These are phyloP conservation scores for Lipomyces yamanashiensis DNA, from an alignment of 805 yeast species.

Conservation along the genomic window DNA sequence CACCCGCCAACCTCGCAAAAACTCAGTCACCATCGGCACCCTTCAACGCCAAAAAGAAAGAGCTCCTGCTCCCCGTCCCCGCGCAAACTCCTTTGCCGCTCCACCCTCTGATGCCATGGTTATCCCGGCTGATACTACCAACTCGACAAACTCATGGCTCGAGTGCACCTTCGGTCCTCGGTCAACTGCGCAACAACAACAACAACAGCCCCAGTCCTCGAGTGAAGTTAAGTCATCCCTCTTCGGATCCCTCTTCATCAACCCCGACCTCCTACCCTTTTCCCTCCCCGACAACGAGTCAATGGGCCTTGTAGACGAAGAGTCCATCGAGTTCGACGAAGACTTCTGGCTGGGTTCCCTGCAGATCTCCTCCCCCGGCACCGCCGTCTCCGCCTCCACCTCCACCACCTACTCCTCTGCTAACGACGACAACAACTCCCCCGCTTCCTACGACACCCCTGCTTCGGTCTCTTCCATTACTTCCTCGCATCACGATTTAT, in stretches of 20 bases:
- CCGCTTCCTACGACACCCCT: conserved; percentile 27
- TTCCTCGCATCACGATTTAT: conserved; percentile 3
- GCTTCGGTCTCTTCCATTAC: conserved; percentile 17
- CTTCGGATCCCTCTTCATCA: conserved; percentile 35
- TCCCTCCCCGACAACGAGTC: conserved; percentile 30
- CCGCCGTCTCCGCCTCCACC: conserved; percentile 13
- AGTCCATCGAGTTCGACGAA: conserved; percentile 31
- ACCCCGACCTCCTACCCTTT: conserved; percentile 34
- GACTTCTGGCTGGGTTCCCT: conserved; percentile 29
- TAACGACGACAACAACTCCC: conserved; percentile 20
- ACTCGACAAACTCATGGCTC: conserved; percentile 28
- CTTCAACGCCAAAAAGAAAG: conserved; percentile 25
- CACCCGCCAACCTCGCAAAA: conserved; percentile 29
- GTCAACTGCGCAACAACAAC: neutral
- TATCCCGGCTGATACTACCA: conserved; percentile 4
- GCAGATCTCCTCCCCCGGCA: conserved; percentile 25
- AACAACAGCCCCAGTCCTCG: neutral
- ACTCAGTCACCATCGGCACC: conserved; percentile 35
- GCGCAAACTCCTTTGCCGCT: conserved; percentile 34
- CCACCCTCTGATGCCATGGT: conserved; percentile 9
- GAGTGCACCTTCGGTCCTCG: conserved; percentile 23
- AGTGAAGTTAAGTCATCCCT: conserved; percentile 10
- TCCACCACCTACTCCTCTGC: conserved; percentile 11
- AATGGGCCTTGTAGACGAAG: conserved; percentile 31
- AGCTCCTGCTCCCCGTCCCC: conserved; percentile 19